A percentile compares a stretch with the other conserved stretches of the same genome.
Conservation (phyloP, 2,329 filamentous ascomycete species). For the Xylaria arbuscula region DNA sequence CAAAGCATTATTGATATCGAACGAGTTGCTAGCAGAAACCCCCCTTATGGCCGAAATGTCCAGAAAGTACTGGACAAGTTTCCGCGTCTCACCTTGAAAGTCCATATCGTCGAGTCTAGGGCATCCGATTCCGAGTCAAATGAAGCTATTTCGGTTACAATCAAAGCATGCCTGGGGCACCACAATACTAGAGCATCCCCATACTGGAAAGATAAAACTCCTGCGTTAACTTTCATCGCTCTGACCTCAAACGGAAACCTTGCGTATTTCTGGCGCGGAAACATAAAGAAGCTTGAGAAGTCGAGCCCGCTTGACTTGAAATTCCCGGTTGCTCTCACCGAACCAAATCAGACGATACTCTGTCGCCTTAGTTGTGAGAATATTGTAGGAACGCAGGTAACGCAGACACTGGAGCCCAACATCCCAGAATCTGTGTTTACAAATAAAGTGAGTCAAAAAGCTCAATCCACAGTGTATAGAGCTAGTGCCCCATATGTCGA, state of each 20-base stretch:
- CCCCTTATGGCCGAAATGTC: slow-evolving; percentile 81
- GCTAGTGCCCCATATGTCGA: slow-evolving; percentile 33
- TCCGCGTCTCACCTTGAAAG: slow-evolving; percentile 64
- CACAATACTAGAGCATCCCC: slow-evolving; percentile 72
- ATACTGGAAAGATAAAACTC: slow-evolving; percentile 70
- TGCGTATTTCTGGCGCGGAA: slow-evolving; percentile 74
- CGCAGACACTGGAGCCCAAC: slow-evolving; percentile 42
- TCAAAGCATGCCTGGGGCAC: slow-evolving; percentile 77
- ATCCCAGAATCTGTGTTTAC: slow-evolving; percentile 52
- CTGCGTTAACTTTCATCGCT: slow-evolving; percentile 79
- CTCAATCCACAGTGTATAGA: slow-evolving; percentile 2
- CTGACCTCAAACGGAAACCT: slow-evolving; percentile 76
- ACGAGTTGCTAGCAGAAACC: slow-evolving; percentile 78
- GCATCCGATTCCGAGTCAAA: slow-evolving; percentile 49
- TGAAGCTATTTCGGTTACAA: slow-evolving; percentile 65
- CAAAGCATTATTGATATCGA: slow-evolving; percentile 81
- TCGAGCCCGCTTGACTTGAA: slow-evolving; percentile 67
- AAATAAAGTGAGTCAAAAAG: slow-evolving; percentile 12
- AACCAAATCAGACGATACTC: slow-evolving; percentile 67
- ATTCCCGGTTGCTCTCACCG: slow-evolving; percentile 67
- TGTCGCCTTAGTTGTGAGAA: slow-evolving; percentile 86
- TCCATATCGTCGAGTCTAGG: slow-evolving; percentile 53
- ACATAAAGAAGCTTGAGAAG: slow-evolving; percentile 72
- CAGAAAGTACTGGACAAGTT: slow-evolving; percentile 74
- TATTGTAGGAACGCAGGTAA: slow-evolving; percentile 71